Conservation (phyloP, 163 green algal species). For the Chlorella variabilis region DNA sequence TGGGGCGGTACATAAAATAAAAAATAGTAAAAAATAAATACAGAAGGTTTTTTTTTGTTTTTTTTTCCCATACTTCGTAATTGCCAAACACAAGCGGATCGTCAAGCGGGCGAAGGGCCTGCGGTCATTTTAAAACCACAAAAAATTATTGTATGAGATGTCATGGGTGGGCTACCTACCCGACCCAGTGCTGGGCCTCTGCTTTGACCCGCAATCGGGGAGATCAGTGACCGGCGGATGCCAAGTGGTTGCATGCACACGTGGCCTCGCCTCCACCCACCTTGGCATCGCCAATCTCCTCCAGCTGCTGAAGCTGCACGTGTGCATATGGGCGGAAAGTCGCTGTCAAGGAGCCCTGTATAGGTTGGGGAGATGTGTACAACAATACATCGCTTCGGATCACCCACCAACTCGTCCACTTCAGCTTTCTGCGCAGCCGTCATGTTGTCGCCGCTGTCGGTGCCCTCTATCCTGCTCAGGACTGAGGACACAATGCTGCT, state of each 20-base stretch:
- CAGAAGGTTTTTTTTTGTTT: too few species aligned
- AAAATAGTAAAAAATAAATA: too few species aligned
- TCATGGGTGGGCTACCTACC: not conserved
- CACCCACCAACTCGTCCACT: slow-evolving; percentile 49
- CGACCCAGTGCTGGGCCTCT: too few species aligned
- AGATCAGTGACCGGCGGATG: not conserved
- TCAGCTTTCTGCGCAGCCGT: not conserved
- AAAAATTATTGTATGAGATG: not conserved
- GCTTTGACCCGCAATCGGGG: not conserved
- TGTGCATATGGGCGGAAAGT: too few species aligned
- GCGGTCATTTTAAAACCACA: too few species aligned
- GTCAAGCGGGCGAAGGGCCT: slow-evolving; percentile 65
- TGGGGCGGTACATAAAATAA: too few species aligned
- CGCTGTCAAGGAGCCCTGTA: too few species aligned
- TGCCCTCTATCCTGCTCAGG: slow-evolving; percentile 3
- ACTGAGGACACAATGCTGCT: not conserved
- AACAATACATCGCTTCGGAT: too few species aligned
- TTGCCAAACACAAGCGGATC: slow-evolving; percentile 82
- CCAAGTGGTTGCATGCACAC: not conserved
- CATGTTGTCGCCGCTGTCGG: slow-evolving; percentile 49
- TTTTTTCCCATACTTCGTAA: too few species aligned
- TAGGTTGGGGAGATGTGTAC: too few species aligned
- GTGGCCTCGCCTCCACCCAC: not conserved
- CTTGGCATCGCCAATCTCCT: slow-evolving; percentile 42
- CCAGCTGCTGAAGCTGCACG: slow-evolving; percentile 59